Base-by-base conservation (phyloP, 2,329 filamentous ascomycete species). In the Botrytis hyacinthi region DNA sequence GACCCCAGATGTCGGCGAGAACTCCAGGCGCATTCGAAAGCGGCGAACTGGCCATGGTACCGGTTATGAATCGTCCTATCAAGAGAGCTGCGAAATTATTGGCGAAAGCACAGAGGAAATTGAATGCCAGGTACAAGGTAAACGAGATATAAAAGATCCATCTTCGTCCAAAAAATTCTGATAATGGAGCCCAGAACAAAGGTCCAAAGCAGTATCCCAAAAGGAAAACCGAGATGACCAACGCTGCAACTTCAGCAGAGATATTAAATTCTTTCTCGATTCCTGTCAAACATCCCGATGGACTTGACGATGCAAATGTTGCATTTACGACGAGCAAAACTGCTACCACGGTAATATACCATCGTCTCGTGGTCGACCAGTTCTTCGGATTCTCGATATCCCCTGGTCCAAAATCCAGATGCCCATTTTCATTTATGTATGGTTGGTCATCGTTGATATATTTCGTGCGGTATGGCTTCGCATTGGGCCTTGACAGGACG, bases 61-160 rank as follows among this genome's bases (percentile, higher is more conserved):
- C 89, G 4, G 87, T 87, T 67, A 92, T 87, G 83, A 93, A 93
- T 60, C 91, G 88, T 48, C 92, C 84, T 14, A 92, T 84, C 32
- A 93, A 82, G 4, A 93, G 82, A 1, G 87, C 87, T 46, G 82
- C 84, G 75, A 91, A 88, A 76, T 87, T 89, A 71, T 87, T 83
- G 0, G 87, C 84, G 20, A 87, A 90, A 0, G 88, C 87, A 37
- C 84, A 86, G 7, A 85, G 90, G 51, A 87, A 89, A 77, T 88
- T 91, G 80, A 93, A 93, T 1, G 85, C 85, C 0, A 88, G 87
- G 73, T 92, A 84, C 20, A 84, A 83, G 71, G 85, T 81, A 77
- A 90, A 90, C 6, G 88, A 90, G 72, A 84, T 81, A 76, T 88
- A 85, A 79, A 91, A 90, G 29, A 92, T 84, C 59, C 86, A 80